Conservation (phyloP, 441 rosid genomes). For the Macaranga tanarius region DNA sequence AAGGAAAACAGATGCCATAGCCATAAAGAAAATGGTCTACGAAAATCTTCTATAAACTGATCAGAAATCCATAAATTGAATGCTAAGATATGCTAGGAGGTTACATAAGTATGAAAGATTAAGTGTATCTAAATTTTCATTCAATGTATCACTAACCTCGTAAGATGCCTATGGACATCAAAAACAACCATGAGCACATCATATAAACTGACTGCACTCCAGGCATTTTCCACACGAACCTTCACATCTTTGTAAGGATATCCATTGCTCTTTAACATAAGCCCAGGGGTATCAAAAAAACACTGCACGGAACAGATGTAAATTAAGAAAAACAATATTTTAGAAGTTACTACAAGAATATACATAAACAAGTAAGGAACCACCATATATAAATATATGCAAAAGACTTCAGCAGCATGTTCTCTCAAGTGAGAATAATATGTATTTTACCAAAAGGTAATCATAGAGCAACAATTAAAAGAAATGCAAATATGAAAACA, state of each 20-base stretch:
- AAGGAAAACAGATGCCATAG: not conserved
- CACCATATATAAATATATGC: not conserved
- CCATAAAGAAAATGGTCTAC: not conserved
- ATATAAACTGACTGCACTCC: slow-evolving; percentile 75
- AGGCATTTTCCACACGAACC: slow-evolving; percentile 74
- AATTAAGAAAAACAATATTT: not conserved
- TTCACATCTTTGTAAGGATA: slow-evolving; percentile 72
- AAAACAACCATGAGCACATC: slow-evolving; percentile 86
- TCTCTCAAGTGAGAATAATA: not conserved
- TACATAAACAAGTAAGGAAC: not conserved
- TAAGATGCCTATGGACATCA: slow-evolving; percentile 86
- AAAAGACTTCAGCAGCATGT: not conserved
- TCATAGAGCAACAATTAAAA: not conserved
- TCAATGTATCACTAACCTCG: slow-evolving; percentile 46
- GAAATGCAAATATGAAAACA: not conserved
- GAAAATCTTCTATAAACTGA: not conserved
- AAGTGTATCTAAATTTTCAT: slow-evolving; percentile 6
- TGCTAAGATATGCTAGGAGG: not conserved
- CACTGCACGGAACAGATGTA: slow-evolving; percentile 48
- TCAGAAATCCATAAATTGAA: not conserved
- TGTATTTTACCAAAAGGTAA: not conserved
- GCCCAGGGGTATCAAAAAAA: slow-evolving; percentile 93
- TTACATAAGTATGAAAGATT: not conserved
- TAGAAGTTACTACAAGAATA: not conserved
- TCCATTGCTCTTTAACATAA: slow-evolving; percentile 61